Percentiles rank a stretch among this genome's conserved stretches.
Conservation (phyloP, 257 asterid genomes). For the Solanum chmielewskii region DNA sequence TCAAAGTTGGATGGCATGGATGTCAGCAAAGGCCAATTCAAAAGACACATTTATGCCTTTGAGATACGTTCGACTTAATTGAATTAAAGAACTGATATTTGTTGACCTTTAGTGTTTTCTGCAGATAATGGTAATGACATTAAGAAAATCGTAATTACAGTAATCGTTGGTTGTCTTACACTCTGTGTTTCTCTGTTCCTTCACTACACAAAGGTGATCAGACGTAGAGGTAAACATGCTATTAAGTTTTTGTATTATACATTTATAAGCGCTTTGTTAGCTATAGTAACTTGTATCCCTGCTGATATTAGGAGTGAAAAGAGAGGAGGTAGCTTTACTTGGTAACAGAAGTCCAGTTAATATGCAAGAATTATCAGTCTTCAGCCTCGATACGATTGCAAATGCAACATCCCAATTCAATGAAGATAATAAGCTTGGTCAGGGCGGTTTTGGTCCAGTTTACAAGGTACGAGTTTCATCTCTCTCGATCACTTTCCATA, state of each 20-base stretch:
- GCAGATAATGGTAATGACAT: background rate
- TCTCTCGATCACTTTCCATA: background rate
- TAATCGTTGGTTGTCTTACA: background rate
- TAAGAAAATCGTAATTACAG: background rate
- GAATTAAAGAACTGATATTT: background rate
- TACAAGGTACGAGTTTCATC: background rate
- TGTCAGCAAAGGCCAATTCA: background rate
- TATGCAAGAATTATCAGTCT: constrained; percentile 29
- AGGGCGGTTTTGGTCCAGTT: constrained; percentile 65
- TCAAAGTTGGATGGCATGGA: background rate
- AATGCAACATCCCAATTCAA: constrained; percentile 29
- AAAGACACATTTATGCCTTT: background rate
- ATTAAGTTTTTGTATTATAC: background rate
- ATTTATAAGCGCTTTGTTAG: background rate
- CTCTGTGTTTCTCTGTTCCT: background rate
- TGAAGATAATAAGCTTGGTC: constrained; percentile 31
- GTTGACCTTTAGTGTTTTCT: background rate
- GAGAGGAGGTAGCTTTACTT: background rate
- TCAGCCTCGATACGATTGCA: constrained; percentile 22
- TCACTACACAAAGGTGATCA: background rate
- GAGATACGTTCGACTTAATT: background rate
- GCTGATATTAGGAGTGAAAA: background rate
- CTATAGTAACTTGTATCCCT: background rate
- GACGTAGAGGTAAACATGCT: background rate
- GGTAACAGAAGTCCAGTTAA: background rate